Conservation (phyloP, 2,329 filamentous ascomycete species). For the Penicillium crustosum region DNA sequence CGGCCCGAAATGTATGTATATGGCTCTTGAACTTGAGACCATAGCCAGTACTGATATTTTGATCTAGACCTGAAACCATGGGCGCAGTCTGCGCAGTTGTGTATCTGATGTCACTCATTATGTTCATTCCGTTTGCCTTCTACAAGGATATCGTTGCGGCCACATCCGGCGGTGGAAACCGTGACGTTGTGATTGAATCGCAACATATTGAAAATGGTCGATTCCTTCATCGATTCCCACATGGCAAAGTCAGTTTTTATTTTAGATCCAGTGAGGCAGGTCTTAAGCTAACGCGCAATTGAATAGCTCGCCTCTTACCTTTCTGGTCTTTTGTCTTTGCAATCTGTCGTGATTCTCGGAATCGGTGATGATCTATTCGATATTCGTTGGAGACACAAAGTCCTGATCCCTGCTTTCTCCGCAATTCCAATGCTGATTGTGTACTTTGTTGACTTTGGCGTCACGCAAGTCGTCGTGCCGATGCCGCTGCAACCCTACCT, state of each 20-base stretch:
- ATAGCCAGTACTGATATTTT: conserved; percentile 9
- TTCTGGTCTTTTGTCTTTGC: conserved; percentile 87
- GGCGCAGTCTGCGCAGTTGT: conserved; percentile 89
- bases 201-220: conserved; percentile 77
- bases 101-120: conserved; percentile 82
- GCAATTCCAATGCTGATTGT: conserved; percentile 91
- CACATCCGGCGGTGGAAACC: conserved; percentile 88
- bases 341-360: conserved; percentile 85
- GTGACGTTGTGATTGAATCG: conserved; percentile 75
- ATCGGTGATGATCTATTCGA: conserved; percentile 96
- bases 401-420: conserved; percentile 93
- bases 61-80: conserved; percentile 81
- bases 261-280: neutral
- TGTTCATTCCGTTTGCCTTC: conserved; percentile 95
- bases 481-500: conserved; percentile 80
- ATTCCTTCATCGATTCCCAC: conserved; percentile 86
- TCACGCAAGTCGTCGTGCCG: conserved; percentile 92
- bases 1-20: conserved; percentile 68
- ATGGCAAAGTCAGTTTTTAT: conserved; percentile 69
- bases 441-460: conserved; percentile 98
- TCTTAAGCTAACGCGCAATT: conserved; percentile 8
- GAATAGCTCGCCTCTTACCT: conserved; percentile 85
- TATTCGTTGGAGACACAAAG: conserved; percentile 98
- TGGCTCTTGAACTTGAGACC: neutral
- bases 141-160: conserved; percentile 97